These are phyloP conservation scores for Adansonia madagascariensis DNA, from an alignment of 441 rosid genomes.

Conservation along the genomic window DNA sequence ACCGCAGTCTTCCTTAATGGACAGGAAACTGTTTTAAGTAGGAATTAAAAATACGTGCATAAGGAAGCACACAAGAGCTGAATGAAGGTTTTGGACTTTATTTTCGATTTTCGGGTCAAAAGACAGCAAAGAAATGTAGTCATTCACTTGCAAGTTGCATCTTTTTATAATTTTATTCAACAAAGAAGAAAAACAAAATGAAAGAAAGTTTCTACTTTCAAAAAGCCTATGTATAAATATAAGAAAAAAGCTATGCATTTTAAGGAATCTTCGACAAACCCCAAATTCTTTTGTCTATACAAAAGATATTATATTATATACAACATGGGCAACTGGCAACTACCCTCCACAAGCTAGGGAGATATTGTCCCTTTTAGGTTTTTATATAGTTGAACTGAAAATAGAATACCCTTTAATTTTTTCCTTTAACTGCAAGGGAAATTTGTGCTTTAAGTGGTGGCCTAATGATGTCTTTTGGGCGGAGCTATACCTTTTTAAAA, in stretches of 20 bases:
- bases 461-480: conserved; percentile 18
- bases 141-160: neutral
- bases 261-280: neutral
- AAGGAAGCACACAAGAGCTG: neutral
- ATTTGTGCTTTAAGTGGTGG: neutral
- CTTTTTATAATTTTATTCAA: neutral
- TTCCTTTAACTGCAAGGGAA: conserved; percentile 34
- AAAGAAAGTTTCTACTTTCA: neutral
- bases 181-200: neutral
- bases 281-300: neutral
- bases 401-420: neutral
- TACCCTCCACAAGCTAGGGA: conserved; percentile 27
- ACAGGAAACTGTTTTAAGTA: too few species aligned
- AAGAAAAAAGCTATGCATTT: neutral
- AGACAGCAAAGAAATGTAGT: neutral
- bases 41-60: too few species aligned
- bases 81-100: neutral
- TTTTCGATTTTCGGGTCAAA: neutral
- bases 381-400: neutral
- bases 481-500: conserved; percentile 2
- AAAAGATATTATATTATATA: neutral
- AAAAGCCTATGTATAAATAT: neutral
- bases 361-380: neutral
- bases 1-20: too few species aligned
- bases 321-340: neutral